Evolutionary conservation across 1,284 basidiomycete genomes (phyloP), one percentile per base, ranked within the genome.

Genomic region (Cutaneotrichosporon mucoides): DNA sequence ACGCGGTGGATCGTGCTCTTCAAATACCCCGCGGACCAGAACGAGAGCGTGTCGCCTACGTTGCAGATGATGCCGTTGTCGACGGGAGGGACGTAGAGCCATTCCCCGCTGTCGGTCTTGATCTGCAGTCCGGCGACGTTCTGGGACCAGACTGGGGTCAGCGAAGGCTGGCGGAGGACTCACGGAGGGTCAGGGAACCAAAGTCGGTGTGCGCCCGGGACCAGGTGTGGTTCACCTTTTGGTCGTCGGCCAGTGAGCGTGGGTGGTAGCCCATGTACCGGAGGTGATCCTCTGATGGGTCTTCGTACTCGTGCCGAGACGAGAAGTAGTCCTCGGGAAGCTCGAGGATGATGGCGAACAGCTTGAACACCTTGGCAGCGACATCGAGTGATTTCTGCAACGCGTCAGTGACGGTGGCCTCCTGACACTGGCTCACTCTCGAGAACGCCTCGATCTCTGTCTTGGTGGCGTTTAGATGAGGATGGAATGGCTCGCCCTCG

Each of bases 241-340:
- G 66, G 57, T 72, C 68, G 16, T 69, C 69, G 38, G 65, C 69
- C n/a, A 59, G 54, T 5, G 68, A 53, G 40, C 70, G 63, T 15
- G 69, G 70, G 55, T 69, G 69, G 45, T 72, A 72, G 58, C 60
- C 56, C 70, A 72, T 72, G 62, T 71, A 71, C 36, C 71, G 59
- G 42, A 71, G 58, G 56, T 73, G 70, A 59, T 71, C 70, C 34
- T 71, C 67, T 35, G 62, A 63, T 13, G 67, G 55, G 44, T 62
- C 51, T 10, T 67, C 63, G 60, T 73, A 70, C 15, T 59, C 57
- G 54, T 73, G 70, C 47, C 66, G 59, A 15, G 71, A 66, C 10
- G 71, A 68, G 61, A 75, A 73, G 60, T 72, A 73, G 60, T 70
- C 63, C 55, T 72, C 70, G 2, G 71, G 69, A 36, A 75, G 62